Evolutionary conservation across 192 early-diverging fungal species (phyloP).

Genomic region (Blastocladiella britannica): DNA sequence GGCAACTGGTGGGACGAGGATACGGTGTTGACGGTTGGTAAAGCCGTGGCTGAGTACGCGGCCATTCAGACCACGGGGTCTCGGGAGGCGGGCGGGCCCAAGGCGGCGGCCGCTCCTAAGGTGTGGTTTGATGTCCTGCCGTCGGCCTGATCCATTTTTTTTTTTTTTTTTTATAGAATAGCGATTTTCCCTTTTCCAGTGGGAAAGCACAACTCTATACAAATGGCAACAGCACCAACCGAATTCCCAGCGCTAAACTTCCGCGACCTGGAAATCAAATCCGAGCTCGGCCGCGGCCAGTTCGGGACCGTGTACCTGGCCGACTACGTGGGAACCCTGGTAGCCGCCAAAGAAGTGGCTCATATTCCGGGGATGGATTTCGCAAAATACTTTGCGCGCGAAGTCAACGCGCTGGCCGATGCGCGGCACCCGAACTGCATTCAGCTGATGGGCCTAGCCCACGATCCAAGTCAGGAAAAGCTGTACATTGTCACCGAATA

Average conservation of each 20-base stretch:
- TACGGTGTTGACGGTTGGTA: not conserved
- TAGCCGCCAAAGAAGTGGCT: not conserved
- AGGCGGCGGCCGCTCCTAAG: too few relatives aligned
- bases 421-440: not conserved
- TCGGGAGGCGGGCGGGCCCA: too few relatives aligned
- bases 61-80: too few relatives aligned
- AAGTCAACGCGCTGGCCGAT: not conserved
- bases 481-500: not conserved
- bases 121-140: too few relatives aligned
- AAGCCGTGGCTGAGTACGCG: not conserved
- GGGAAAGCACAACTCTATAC: too few relatives aligned
- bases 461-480: not conserved
- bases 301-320: not conserved
- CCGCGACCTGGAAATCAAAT: too few relatives aligned
- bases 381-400: not conserved
- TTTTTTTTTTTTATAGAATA: too few relatives aligned
- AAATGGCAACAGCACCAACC: too few relatives aligned
- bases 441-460: not conserved
- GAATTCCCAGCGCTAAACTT: too few relatives aligned
- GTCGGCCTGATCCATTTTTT: too few relatives aligned
- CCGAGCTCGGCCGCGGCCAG: not conserved
- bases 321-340: not conserved
- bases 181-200: too few relatives aligned
- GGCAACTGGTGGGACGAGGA: constrained; percentile 1
- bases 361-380: not conserved